phyloP scores from a whole-genome alignment of 768 basidiomycete species.

The Auricularia sp. region DNA sequence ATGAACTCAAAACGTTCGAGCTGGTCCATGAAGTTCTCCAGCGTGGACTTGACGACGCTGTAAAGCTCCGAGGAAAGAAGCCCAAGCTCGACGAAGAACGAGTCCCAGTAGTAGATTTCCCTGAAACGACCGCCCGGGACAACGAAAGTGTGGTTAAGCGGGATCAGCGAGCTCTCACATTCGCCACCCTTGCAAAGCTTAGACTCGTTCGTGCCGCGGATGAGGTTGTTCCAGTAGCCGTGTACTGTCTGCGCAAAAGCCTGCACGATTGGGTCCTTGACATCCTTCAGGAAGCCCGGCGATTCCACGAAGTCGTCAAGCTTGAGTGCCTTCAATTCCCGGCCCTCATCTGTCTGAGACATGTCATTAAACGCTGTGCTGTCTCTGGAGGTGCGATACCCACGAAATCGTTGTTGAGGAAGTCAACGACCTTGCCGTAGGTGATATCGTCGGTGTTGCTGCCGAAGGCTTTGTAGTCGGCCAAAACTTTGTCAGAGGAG shows the following conservation, averaged over 20 bases:
- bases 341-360: constrained; percentile 59
- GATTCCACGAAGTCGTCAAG: constrained; percentile 51
- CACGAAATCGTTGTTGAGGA: constrained; percentile 64
- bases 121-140: constrained; percentile 82
- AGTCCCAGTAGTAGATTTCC: constrained; percentile 56
- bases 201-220: constrained; percentile 62
- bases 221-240: constrained; percentile 74
- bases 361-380: not conserved
- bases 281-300: constrained; percentile 61
- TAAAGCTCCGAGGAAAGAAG: constrained; percentile 73
- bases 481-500: constrained; percentile 51
- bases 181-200: constrained; percentile 46
- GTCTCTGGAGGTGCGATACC: constrained; percentile 7
- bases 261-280: constrained; percentile 57
- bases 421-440: constrained; percentile 53
- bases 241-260: constrained; percentile 76
- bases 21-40: constrained; percentile 95
- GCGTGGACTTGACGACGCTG: constrained; percentile 59
- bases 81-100: constrained; percentile 80
- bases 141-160: constrained; percentile 85
- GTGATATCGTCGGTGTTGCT: constrained; percentile 35
- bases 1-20: constrained; percentile 78
- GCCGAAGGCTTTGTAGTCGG: constrained; percentile 43
- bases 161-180: constrained; percentile 82
- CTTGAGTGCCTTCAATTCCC: constrained; percentile 57